Percentiles rank a stretch among this genome's conserved stretches.
These are phyloP conservation scores for Syncephalastrum racemosum DNA, from an alignment of 371 early-diverging fungal species.

Conservation along the genomic window DNA sequence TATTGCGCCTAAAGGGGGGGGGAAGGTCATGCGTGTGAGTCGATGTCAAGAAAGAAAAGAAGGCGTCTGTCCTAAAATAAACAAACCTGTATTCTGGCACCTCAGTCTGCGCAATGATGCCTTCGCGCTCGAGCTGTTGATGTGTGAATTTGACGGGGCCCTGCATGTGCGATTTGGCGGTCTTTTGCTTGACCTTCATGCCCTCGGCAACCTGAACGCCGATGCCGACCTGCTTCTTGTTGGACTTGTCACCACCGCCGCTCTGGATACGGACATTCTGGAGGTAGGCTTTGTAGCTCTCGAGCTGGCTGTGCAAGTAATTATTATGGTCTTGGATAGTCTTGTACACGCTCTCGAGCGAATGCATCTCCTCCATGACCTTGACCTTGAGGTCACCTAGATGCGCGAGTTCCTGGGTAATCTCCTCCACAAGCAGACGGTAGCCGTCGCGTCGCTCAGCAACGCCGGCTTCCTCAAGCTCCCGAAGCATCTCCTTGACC, in stretches of 20 bases:
- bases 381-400: conserved; percentile 84
- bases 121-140: conserved; percentile 83
- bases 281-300: conserved; percentile 89
- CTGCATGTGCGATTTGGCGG: conserved; percentile 42
- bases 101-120: conserved; percentile 85
- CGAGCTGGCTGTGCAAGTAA: conserved; percentile 82
- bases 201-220: conserved; percentile 45
- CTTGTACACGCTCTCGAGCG: conserved; percentile 81
- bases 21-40: neutral
- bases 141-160: conserved; percentile 80
- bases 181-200: conserved; percentile 23
- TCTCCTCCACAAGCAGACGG: conserved; percentile 79
- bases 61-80: too few relatives aligned
- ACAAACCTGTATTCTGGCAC: conserved; percentile 81
- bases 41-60: neutral
- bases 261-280: conserved; percentile 87
- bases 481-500: conserved; percentile 85
- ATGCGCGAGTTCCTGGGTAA: conserved; percentile 79
- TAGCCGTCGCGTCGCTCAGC: conserved; percentile 71
- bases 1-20: conserved; percentile 55
- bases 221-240: conserved; percentile 45
- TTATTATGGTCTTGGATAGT: conserved; percentile 93
- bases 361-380: conserved; percentile 73
- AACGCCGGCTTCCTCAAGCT: conserved; percentile 71
- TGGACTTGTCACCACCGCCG: conserved; percentile 40